Evolutionary conservation across 2,329 filamentous ascomycete species (phyloP), one percentile per base, ranked within the genome.

Genomic region (Orbilia blumenaviensis): DNA sequence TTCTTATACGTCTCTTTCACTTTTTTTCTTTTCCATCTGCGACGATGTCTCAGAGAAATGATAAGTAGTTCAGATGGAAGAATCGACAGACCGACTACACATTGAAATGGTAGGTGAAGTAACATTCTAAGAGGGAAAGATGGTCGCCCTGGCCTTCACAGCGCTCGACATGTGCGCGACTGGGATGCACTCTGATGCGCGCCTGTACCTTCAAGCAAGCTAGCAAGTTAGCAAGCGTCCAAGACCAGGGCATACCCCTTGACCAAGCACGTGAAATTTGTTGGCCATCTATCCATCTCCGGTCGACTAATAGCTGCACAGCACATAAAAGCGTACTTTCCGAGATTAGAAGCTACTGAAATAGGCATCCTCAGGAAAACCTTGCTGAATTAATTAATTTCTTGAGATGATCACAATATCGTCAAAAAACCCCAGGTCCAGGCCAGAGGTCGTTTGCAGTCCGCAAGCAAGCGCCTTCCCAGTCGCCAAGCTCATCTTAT

Each of bases 241-340:
- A n/a, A n/a, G n/a, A n/a, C n/a, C n/a, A n/a, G n/a, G n/a, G n/a
- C n/a, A n/a, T n/a, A n/a, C n/a, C 32, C 44, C 50, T 54, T 41
- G 29, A 29, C 46, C 21, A 63, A 56, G 25, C 66, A 71, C 66
- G 66, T 63, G 66, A 71, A 71, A 63, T n/a, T n/a, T n/a, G n/a
- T n/a, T n/a, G n/a, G n/a, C 27, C 8, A 18, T 62, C 9, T 6
- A 21, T 18, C 6, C 9, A 18, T 6, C n/a, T 18, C 6, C 9
- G 14, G n/a, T 12, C 50, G 34, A 46, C 27, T 2, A 8, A 6
- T 34, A 41, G 36, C 41, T 32, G n/a, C 48, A n/a, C n/a, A n/a
- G n/a, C n/a, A n/a, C 48, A 32, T 34, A 1, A 23, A 38, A 41
- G 14, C 4, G 7, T 18, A 25, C 16, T 41, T 56, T 44, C 62